Base-by-base conservation (phyloP, 345 rosid genomes). In the Gossypium herbaceum region DNA sequence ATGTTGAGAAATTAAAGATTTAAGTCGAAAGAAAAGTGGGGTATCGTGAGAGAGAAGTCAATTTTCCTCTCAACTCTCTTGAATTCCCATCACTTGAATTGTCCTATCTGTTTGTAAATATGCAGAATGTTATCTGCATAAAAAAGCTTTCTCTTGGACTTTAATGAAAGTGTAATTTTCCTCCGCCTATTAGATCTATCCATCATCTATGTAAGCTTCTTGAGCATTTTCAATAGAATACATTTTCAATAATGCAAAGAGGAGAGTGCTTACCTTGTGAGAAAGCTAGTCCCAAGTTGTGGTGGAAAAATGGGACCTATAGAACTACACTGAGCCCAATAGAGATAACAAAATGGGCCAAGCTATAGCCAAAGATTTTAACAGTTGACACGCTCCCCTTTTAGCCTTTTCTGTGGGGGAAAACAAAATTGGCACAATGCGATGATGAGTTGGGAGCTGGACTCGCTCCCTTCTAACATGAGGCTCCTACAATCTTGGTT, bases 121-220 rank as follows among this genome's bases (percentile, higher is more conserved):
- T 27, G 67, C 25, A 13, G 77, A 58, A 29, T 48, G n/a, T 44
- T 44, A 10, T n/a, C 73, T 55, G 74, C 34, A 51, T 63, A 44
- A 24, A 50, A 71, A 51, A 75, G 73, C 52, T 39, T 72, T 63
- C 69, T 48, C 20, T 17, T 76, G 58, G n/a, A 20, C 64, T n/a
- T 54, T 17, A 78, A 74, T 65, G 41, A 15, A 78, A 66, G 34
- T 73, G 44, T 68, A 62, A 68, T 51, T 63, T 64, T 62, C 76
- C 71, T 57, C 60, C 47, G 41, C 41, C 41, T 5, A 5, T 5
- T 34, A 34, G 41, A 34, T 34, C 41, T 4, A 34, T 34, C 41
- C 7, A 34, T 34, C 41, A 34, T 34, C 41, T 7, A 34, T 34
- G 41, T 34, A 34, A 34, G 41, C 41, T 34, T 34, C 41, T 5